Evolutionary conservation across 148 eudicot genomes (phyloP).

Genomic region (Chenopodium berlandieri): DNA sequence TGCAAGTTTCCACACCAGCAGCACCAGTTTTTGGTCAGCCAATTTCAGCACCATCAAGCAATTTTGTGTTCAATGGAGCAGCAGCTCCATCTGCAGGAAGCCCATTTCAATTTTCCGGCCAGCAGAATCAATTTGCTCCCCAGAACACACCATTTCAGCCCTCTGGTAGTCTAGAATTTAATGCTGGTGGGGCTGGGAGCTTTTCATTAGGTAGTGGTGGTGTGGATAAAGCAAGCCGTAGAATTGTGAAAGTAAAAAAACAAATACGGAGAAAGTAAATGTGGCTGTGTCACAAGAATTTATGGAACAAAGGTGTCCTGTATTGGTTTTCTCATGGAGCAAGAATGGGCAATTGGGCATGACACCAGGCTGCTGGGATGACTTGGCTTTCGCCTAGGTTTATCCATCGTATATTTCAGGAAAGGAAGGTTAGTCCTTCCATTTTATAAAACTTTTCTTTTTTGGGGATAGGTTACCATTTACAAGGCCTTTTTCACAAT

Average conservation of each 20-base stretch:
- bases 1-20: conserved; percentile 45
- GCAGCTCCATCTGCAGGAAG: conserved; percentile 29
- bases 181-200: conserved; percentile 55
- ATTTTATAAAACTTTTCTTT: not conserved
- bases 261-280: conserved; percentile 44
- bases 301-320: not conserved
- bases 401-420: not conserved
- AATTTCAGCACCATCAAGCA: conserved; percentile 34
- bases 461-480: conserved; percentile 8
- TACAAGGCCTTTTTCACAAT: conserved; percentile 23
- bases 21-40: conserved; percentile 45
- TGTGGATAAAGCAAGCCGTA: conserved; percentile 57
- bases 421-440: not conserved
- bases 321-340: not conserved
- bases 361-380: not conserved
- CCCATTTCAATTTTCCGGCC: conserved; percentile 73
- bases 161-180: conserved; percentile 62
- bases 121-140: conserved; percentile 46
- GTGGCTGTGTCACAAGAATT: not conserved
- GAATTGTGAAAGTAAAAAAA: conserved; percentile 44
- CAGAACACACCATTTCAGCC: conserved; percentile 58
- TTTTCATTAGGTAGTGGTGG: conserved; percentile 83
- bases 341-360: not conserved
- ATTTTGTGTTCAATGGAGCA: conserved; percentile 42
- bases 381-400: not conserved